phyloP scores from a whole-genome alignment of 257 asterid species.

The Solanum infundibuliforme region DNA sequence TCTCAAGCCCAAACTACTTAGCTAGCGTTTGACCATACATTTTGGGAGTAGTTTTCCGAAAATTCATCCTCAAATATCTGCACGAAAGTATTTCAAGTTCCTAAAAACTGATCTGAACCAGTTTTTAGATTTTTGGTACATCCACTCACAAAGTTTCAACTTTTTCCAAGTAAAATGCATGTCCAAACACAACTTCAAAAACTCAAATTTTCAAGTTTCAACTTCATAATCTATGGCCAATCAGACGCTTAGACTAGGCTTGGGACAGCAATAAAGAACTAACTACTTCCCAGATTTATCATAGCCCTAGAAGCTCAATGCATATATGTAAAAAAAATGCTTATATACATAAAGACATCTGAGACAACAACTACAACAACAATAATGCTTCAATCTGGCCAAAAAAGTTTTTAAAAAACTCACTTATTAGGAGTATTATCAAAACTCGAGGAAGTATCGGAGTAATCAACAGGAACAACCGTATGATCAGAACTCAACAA shows the following conservation, averaged over 20 bases:
- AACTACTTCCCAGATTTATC: conserved; percentile 10
- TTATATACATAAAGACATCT: not conserved
- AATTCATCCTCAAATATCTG: not conserved
- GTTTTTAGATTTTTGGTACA: not conserved
- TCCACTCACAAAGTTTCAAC: not conserved
- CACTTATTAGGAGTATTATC: conserved; percentile 43
- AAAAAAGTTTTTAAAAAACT: not conserved
- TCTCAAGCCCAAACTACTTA: not conserved
- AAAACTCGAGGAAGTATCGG: conserved; percentile 40
- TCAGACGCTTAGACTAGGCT: not conserved
- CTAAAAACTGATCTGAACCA: not conserved
- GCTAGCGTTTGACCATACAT: not conserved
- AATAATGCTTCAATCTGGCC: not conserved
- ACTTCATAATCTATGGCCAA: not conserved
- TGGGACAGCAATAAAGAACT: not conserved
- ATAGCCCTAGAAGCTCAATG: not conserved
- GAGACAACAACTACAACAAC: not conserved
- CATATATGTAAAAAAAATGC: not conserved
- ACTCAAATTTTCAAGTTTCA: not conserved
- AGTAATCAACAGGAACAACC: conserved; percentile 75
- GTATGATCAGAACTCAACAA: conserved; percentile 83
- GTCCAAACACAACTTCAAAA: not conserved
- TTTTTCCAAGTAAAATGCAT: not conserved
- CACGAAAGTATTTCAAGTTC: not conserved
- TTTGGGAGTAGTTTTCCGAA: not conserved